phyloP scores from a whole-genome alignment of 257 asterid genomes.

The Anisodus acutangulus region DNA sequence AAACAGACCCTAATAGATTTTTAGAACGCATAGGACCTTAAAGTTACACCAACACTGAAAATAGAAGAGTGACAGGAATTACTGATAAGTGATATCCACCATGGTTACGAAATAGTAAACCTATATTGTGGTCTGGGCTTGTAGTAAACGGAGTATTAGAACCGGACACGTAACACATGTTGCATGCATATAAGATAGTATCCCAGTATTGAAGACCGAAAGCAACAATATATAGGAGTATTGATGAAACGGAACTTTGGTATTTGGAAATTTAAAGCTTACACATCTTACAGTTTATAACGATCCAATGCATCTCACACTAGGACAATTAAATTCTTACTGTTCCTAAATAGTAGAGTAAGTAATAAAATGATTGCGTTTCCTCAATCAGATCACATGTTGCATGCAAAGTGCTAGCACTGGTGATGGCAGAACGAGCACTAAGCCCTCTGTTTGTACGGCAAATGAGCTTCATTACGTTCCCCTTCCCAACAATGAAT shows the following conservation, averaged over 20 bases:
- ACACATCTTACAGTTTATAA: not conserved
- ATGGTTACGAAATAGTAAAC: no score
- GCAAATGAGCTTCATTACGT: constrained; percentile 98
- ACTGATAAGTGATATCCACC: not conserved
- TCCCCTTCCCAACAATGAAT: constrained; percentile 63
- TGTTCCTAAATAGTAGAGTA: not conserved
- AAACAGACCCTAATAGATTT: no score
- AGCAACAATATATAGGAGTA: not conserved
- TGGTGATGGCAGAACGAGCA: constrained; percentile 31
- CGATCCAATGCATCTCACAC: not conserved
- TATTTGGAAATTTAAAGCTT: not conserved
- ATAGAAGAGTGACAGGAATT: not conserved
- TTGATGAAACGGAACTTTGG: not conserved
- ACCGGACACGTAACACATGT: not conserved
- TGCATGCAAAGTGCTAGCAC: no score
- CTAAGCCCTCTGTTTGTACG: constrained; percentile 81
- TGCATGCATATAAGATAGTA: not conserved
- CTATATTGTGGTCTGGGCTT: no score
- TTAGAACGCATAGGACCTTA: no score
- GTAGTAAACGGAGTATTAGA: not conserved
- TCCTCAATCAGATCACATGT: constrained; percentile 46
- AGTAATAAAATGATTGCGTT: not conserved
- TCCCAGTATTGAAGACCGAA: not conserved
- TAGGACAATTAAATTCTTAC: not conserved
- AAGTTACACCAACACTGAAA: no score